Evolutionary conservation across 176 grass and related monocot species (phyloP).

Genomic region (Pharus latifolius): DNA sequence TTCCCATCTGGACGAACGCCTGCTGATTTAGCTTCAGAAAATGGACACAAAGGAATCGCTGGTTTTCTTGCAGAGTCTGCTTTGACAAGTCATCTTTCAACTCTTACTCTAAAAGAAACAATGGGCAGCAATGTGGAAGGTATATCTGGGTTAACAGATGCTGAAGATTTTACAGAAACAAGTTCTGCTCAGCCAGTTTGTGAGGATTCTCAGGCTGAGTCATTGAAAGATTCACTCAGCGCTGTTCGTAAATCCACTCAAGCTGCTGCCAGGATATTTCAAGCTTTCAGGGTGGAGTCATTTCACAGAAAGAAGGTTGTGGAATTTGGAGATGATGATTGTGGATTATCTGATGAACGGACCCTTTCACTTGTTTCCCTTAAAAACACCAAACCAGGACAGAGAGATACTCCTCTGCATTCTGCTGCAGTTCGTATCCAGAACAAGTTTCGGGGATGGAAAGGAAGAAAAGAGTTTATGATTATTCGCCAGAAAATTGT

Average conservation of each 20-base stretch:
- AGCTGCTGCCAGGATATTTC: constrained; percentile 91
- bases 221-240: constrained; percentile 77
- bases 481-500: constrained; percentile 89
- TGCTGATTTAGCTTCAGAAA: constrained; percentile 95
- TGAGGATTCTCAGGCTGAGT: constrained; percentile 47
- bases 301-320: constrained; percentile 93
- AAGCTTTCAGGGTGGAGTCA: constrained; percentile 93
- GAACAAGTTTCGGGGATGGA: constrained; percentile 99
- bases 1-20: constrained; percentile 80
- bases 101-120: constrained; percentile 70
- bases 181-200: constrained; percentile 31
- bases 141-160: constrained; percentile 16
- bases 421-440: constrained; percentile 90
- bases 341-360: constrained; percentile 69
- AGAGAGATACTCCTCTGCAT: constrained; percentile 53
- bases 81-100: constrained; percentile 81
- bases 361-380: constrained; percentile 78
- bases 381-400: constrained; percentile 48
- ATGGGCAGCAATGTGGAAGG: constrained; percentile 41
- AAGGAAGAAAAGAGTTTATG: constrained; percentile 91
- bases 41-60: constrained; percentile 89
- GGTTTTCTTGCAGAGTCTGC: constrained; percentile 96
- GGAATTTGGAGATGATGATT: constrained; percentile 74
- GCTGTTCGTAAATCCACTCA: constrained; percentile 94
- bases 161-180: constrained; percentile 25